Evolutionary conservation across 2,329 filamentous ascomycete genomes (phyloP).

Genomic region (Talaromyces sp.): DNA sequence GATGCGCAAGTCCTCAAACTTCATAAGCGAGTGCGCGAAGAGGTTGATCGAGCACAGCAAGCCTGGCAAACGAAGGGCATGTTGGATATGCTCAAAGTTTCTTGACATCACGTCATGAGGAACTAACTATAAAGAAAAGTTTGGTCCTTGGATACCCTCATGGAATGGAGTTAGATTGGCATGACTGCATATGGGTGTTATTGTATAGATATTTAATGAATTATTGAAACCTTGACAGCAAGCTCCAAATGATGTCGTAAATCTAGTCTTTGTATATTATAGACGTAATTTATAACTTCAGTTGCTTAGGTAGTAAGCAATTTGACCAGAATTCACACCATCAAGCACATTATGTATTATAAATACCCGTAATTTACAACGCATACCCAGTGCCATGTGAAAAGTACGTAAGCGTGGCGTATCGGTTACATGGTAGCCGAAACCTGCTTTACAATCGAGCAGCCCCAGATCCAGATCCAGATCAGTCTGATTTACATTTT

Average conservation of each 20-base stretch:
- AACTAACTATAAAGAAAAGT: conserved; percentile 11
- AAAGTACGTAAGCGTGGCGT: neutral
- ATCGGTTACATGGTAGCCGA: conserved; percentile 18
- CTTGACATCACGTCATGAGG: conserved; percentile 2
- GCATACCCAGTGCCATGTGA: rapidly evolving
- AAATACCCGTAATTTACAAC: neutral
- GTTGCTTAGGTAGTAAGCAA: neutral
- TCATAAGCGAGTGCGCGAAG: conserved; percentile 66
- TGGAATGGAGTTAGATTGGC: conserved; percentile 16
- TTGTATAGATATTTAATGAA: conserved; percentile 3
- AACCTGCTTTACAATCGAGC: neutral
- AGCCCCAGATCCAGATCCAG: neutral
- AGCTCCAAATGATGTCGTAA: neutral
- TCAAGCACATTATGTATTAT: neutral
- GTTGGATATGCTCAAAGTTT: conserved; percentile 66
- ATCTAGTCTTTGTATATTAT: neutral
- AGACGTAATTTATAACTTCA: neutral
- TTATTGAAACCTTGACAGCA: neutral
- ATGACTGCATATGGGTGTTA: conserved; percentile 9
- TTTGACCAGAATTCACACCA: neutral
- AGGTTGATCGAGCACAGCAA: conserved; percentile 79
- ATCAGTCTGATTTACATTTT: neutral
- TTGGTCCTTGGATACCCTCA: conserved; percentile 17
- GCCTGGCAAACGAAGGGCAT: conserved; percentile 82
- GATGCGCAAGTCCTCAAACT: conserved; percentile 67